These are phyloP conservation scores for Oryza officinalis DNA, from an alignment of 176 grass and related monocot genomes.

Conservation along the genomic window DNA sequence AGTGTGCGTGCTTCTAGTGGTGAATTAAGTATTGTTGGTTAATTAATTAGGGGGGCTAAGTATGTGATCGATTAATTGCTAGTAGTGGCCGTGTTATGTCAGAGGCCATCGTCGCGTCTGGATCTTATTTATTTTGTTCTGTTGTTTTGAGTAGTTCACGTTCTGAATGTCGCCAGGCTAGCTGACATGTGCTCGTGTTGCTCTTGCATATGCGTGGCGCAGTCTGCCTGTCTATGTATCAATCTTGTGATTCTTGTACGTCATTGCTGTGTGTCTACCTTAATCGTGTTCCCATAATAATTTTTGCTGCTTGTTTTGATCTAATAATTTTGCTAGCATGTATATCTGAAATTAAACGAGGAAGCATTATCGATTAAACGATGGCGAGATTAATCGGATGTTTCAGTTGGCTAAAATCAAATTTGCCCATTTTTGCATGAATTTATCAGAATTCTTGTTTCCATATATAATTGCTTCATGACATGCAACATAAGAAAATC, in stretches of 20 bases:
- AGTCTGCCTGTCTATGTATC: neutral
- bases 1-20: no score
- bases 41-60: neutral
- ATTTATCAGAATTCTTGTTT: neutral
- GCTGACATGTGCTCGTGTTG: neutral
- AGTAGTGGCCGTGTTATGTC: neutral
- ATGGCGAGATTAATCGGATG: no score
- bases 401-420: neutral
- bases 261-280: neutral
- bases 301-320: neutral
- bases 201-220: neutral
- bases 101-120: neutral
- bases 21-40: neutral
- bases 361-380: neutral
- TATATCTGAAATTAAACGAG: no score
- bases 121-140: neutral
- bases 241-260: neutral
- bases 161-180: neutral
- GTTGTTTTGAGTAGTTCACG: neutral
- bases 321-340: neutral
- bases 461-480: neutral
- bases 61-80: neutral
- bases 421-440: neutral
- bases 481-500: neutral
- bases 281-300: slow-evolving; percentile 14